Base-by-base conservation (phyloP, 2,329 filamentous ascomycete species). In the Coccinonectria pachysandricola region DNA sequence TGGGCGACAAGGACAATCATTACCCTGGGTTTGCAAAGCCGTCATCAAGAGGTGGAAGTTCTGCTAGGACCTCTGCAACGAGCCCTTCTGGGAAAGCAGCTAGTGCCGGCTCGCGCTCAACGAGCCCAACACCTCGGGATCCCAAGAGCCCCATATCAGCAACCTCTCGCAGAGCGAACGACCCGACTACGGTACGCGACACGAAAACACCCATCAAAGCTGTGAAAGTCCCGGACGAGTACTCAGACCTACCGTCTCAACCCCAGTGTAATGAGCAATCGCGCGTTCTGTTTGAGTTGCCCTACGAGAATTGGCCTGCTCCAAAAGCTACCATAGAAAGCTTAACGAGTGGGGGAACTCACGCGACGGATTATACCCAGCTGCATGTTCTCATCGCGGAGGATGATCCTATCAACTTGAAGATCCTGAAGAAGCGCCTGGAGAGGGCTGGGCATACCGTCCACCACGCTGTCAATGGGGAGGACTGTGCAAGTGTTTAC, bases 341-440 rank as follows among this genome's bases (percentile, higher is more conserved):
- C 11, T 35, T 43, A 4, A 37, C 40, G 3, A 49, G 43, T 7
- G 34, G 21, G 17, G 33, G 34, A 8, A 42, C 40, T 7, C 34
- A 36, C 9, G 19, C 27, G 4, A 39, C 39, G 3, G 35, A 49
- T 4, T 27, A 37, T 8, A 32, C 20, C 7, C 30, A 27, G 19
- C 60, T 85, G 37, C 64, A 68, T 11, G 73, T 92, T 3, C 62
- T 93, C 12, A 73, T 93, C 18, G 86, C 86, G 0, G 86, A 93
- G 46, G 86, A 94, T 40, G 85, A 93, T 42, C 83, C 84, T 0
- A 76, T 92, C 40, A 93, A 93, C 42, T 82, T 82, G 54, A 79
- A 75, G 32, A 82, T 93, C 21, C 59, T 93, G 20, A 72, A 75
- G 43, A 92, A 92, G 45, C 64, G 86, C 8, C 54, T 94, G 3